A percentile compares a stretch with the other conserved stretches of the same genome.
These are phyloP conservation scores for Geotrichum ghanense DNA, from an alignment of 805 yeast species.

Conservation along the genomic window DNA sequence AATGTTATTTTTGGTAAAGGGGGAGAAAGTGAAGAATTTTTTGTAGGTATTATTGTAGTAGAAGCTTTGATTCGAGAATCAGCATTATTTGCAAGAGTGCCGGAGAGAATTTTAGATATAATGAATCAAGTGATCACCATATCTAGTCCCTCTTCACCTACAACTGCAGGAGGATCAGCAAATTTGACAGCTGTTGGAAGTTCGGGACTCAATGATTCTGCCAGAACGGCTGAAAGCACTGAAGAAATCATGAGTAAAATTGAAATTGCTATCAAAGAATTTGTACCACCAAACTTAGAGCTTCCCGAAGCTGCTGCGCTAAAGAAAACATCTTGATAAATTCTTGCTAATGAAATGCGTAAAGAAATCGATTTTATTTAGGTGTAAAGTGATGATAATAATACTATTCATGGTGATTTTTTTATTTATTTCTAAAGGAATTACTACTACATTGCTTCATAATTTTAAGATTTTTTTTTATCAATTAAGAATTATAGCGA, in stretches of 20 bases:
- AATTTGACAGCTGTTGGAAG: neutral
- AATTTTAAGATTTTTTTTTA: too few species aligned
- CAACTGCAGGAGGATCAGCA: neutral
- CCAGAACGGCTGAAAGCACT: neutral
- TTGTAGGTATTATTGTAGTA: neutral
- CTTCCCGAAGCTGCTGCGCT: neutral
- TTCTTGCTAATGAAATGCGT: too few species aligned
- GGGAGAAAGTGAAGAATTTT: neutral
- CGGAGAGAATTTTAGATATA: neutral
- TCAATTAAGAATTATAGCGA: too few species aligned
- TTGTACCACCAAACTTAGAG: neutral
- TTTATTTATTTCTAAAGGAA: too few species aligned
- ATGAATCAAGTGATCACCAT: neutral
- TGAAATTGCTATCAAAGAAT: neutral
- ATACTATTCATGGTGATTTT: too few species aligned
- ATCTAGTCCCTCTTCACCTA: neutral
- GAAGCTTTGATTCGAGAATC: neutral
- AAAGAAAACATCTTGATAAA: too few species aligned
- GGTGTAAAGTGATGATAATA: too few species aligned
- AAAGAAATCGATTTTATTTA: too few species aligned
- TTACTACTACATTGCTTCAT: too few species aligned
- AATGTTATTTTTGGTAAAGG: conserved; percentile 58
- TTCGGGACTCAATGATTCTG: neutral
- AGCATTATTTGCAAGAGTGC: neutral
- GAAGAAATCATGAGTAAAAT: neutral